phyloP scores from a whole-genome alignment of 2,329 filamentous ascomycete species.

The Ciborinia camelliae region DNA sequence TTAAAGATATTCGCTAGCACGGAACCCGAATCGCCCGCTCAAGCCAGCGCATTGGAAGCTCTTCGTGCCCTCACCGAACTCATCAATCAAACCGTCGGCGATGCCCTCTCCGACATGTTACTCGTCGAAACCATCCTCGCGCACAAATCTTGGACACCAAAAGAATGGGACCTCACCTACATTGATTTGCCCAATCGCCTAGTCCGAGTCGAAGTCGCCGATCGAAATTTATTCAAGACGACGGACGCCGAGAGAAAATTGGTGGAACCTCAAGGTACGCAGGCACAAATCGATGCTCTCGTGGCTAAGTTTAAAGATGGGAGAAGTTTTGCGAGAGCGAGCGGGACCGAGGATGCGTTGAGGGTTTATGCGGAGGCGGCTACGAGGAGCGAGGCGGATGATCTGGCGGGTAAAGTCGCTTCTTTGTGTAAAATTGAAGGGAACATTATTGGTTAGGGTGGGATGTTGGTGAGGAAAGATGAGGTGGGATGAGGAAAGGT shows the following conservation, averaged over 20 bases:
- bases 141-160: conserved; percentile 86
- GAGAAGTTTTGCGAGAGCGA: conserved; percentile 85
- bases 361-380: conserved; percentile 94
- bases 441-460: conserved; percentile 13
- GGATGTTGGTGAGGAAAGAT: too few species aligned
- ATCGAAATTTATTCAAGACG: conserved; percentile 86
- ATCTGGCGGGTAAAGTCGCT: conserved; percentile 78
- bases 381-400: conserved; percentile 83
- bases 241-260: conserved; percentile 90
- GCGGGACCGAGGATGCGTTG: conserved; percentile 93
- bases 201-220: conserved; percentile 83
- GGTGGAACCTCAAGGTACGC: conserved; percentile 72
- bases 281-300: conserved; percentile 80
- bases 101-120: conserved; percentile 92
- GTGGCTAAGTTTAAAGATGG: conserved; percentile 90
- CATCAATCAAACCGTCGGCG: conserved; percentile 97
- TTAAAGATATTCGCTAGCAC: conserved; percentile 73
- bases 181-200: conserved; percentile 91
- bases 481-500: too few species aligned
- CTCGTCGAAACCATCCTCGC: conserved; percentile 94
- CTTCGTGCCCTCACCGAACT: conserved; percentile 80
- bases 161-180: conserved; percentile 92
- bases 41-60: conserved; percentile 83
- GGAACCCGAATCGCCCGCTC: conserved; percentile 84
- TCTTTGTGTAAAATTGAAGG: conserved; percentile 31